Conservation (phyloP, 768 basidiomycete species). For the Tylopilus intermedius region DNA sequence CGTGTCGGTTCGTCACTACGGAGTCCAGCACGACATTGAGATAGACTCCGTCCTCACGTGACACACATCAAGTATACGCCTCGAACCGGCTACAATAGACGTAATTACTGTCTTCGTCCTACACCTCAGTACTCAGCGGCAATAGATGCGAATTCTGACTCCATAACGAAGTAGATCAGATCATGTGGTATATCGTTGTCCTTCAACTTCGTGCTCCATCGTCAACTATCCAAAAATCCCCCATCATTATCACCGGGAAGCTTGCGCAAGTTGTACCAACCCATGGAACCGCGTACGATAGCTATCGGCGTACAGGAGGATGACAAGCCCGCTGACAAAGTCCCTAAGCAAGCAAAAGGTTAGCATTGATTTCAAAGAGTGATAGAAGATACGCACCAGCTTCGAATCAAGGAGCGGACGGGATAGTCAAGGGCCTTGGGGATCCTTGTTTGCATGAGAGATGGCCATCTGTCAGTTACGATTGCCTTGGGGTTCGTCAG, state of each 20-base stretch:
- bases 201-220: neutral
- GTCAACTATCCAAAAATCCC: neutral
- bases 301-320: constrained; percentile 45
- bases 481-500: constrained; percentile 88
- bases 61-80: neutral
- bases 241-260: constrained; percentile 27
- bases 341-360: constrained; percentile 35
- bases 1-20: neutral
- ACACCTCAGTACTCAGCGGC: neutral
- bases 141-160: neutral
- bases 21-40: neutral
- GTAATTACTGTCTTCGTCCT: neutral
- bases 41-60: constrained; percentile 16
- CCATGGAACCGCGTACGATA: constrained; percentile 42
- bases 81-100: neutral
- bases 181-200: constrained; percentile 18
- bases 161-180: constrained; percentile 10
- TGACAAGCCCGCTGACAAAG: constrained; percentile 46
- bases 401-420: constrained; percentile 61
- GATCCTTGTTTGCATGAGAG: constrained; percentile 76
- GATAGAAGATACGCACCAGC: constrained; percentile 54
- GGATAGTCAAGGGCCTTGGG: constrained; percentile 87
- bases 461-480: constrained; percentile 81
- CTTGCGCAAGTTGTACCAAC: constrained; percentile 36
- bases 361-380: neutral